Evolutionary conservation across 768 basidiomycete genomes (phyloP).

Genomic region (Naganishia vishniacii): DNA sequence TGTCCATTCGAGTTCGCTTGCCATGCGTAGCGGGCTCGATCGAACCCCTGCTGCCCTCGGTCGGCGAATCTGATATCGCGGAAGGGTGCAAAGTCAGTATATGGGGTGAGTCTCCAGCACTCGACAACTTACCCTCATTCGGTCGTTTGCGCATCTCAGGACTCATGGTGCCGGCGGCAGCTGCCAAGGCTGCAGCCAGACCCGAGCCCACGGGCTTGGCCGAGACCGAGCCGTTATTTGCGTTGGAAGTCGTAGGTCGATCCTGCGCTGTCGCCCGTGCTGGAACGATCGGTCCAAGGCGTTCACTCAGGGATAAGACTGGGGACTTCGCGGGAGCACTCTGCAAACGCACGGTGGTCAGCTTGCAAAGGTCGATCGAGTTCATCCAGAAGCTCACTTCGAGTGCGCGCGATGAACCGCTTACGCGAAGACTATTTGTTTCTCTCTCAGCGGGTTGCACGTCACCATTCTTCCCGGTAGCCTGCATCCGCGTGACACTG

Average conservation of each 20-base stretch:
- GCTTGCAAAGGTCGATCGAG: neutral
- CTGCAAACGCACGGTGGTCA: neutral
- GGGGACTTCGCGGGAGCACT: neutral
- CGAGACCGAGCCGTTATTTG: neutral
- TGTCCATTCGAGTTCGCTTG: slow-evolving; percentile 25
- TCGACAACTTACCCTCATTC: slow-evolving; percentile 13
- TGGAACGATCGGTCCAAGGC: neutral
- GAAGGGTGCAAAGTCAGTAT: neutral
- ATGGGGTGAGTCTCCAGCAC: no score
- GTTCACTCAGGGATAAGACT: neutral
- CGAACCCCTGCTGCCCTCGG: neutral
- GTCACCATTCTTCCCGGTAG: neutral
- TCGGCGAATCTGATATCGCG: neutral
- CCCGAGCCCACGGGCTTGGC: neutral
- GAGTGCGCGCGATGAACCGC: neutral
- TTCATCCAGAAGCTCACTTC: neutral
- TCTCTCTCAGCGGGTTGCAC: neutral
- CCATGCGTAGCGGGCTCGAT: neutral
- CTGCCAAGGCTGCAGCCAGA: neutral
- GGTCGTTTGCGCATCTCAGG: slow-evolving; percentile 20
- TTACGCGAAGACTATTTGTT: neutral
- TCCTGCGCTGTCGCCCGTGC: neutral
- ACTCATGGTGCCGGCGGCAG: neutral
- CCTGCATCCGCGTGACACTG: neutral
- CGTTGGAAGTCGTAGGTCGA: neutral